These are phyloP conservation scores for Salix dunnii DNA, from an alignment of 345 rosid genomes.

Conservation along the genomic window DNA sequence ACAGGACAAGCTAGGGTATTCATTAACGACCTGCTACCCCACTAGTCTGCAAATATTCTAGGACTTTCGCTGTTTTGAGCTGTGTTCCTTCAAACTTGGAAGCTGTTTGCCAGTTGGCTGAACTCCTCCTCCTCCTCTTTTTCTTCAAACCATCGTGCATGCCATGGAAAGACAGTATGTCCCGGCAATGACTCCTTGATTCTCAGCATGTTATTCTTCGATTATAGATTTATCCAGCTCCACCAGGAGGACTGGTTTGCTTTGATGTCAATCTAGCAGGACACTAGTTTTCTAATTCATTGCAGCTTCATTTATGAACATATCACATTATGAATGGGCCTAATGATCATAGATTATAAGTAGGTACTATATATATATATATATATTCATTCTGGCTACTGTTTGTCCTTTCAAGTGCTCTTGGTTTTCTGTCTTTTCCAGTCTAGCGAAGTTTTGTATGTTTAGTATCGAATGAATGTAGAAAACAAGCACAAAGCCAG, in stretches of 20 bases:
- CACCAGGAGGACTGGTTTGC: background rate
- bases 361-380: background rate
- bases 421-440: background rate
- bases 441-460: background rate
- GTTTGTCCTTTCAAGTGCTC: background rate
- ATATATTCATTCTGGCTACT: background rate
- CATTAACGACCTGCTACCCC: background rate
- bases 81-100: background rate
- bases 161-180: background rate
- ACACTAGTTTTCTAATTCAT: background rate
- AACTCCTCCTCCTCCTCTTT: background rate
- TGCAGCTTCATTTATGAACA: background rate
- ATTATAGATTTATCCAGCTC: background rate
- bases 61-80: background rate
- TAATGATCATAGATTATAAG: background rate
- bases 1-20: background rate
- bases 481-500: too few relatives aligned
- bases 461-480: too few relatives aligned
- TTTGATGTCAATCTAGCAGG: background rate
- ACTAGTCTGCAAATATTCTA: background rate
- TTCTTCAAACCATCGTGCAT: background rate
- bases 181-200: background rate
- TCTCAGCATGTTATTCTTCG: background rate
- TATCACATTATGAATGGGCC: background rate
- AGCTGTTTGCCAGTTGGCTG: background rate